A percentile compares a stretch with the other conserved stretches of the same genome.
These are phyloP conservation scores for Boletus vermiculosoides DNA, from an alignment of 768 basidiomycete genomes.

Conservation along the genomic window DNA sequence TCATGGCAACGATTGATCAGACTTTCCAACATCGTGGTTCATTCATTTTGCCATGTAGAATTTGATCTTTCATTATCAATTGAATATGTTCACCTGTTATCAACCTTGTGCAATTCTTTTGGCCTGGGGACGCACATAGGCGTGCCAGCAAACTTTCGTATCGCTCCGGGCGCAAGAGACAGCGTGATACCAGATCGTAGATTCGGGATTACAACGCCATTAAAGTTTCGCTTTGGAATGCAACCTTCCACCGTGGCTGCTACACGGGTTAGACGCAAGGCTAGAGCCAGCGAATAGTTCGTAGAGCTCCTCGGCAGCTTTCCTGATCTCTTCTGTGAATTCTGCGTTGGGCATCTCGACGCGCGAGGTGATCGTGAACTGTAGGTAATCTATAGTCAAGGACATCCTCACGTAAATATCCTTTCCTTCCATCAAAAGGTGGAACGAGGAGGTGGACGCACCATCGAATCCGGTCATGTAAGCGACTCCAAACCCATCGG, in stretches of 20 bases:
- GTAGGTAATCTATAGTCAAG: conserved; percentile 58
- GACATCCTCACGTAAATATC: conserved; percentile 1
- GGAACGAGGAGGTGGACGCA: conserved; percentile 29
- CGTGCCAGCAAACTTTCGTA: background rate
- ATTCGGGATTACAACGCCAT: background rate
- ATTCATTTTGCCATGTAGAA: background rate
- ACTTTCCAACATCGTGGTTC: background rate
- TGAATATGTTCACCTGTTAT: background rate
- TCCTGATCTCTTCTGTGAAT: conserved; percentile 68
- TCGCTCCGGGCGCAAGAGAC: background rate
- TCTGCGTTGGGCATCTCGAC: conserved; percentile 77
- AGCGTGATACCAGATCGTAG: too few relatives aligned
- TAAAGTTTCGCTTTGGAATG: conserved; percentile 18
- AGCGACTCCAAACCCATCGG: conserved; percentile 91
- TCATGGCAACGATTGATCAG: background rate
- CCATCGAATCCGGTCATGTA: conserved; percentile 91
- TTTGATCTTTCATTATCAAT: background rate
- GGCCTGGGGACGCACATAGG: background rate
- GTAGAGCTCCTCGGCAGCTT: conserved; percentile 68
- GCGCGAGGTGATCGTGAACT: conserved; percentile 86
- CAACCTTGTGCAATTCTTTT: background rate
- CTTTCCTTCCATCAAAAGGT: background rate
- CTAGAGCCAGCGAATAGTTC: conserved; percentile 42
- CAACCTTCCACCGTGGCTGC: background rate
- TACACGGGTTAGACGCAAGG: background rate